Conservation (phyloP, 441 rosid genomes). For the Breynia disticha region DNA sequence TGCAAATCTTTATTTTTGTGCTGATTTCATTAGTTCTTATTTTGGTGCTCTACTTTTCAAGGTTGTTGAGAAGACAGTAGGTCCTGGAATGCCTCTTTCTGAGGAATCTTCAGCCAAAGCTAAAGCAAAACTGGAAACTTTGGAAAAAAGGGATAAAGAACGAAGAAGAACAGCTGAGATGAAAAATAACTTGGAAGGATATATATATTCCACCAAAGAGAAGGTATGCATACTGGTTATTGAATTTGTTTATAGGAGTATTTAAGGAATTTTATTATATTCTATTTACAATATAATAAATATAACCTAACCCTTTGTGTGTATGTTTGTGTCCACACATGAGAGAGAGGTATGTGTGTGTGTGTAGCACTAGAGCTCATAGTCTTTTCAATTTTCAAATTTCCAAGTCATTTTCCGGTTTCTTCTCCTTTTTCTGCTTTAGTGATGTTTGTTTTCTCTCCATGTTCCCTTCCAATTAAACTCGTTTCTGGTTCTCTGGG, state of each 20-base stretch:
- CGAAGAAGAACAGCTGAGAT: conserved; percentile 79
- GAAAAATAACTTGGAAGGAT: conserved; percentile 86
- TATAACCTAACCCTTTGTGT: too few species aligned
- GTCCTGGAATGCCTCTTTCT: conserved; percentile 67
- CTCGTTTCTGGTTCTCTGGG: neutral
- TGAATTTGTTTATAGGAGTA: neutral
- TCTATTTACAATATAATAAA: too few species aligned
- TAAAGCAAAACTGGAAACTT: conserved; percentile 55
- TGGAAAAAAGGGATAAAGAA: conserved; percentile 87
- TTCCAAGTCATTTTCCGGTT: too few species aligned
- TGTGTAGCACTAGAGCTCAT: too few species aligned
- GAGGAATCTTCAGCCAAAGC: conserved; percentile 63
- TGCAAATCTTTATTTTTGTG: conserved; percentile 1
- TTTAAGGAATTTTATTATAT: too few species aligned
- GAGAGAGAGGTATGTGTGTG: too few species aligned
- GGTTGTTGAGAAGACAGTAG: conserved; percentile 72
- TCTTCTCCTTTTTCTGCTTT: too few species aligned
- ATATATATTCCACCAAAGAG: conserved; percentile 95
- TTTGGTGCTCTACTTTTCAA: conserved; percentile 20
- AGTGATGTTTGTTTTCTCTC: too few species aligned
- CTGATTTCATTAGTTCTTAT: conserved; percentile 1
- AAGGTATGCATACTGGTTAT: conserved; percentile 35
- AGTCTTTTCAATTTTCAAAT: too few species aligned
- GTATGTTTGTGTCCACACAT: too few species aligned
- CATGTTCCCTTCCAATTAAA: neutral